phyloP scores from a whole-genome alignment of 192 early-diverging fungal genomes.

The Rhizophagus prolifer region DNA sequence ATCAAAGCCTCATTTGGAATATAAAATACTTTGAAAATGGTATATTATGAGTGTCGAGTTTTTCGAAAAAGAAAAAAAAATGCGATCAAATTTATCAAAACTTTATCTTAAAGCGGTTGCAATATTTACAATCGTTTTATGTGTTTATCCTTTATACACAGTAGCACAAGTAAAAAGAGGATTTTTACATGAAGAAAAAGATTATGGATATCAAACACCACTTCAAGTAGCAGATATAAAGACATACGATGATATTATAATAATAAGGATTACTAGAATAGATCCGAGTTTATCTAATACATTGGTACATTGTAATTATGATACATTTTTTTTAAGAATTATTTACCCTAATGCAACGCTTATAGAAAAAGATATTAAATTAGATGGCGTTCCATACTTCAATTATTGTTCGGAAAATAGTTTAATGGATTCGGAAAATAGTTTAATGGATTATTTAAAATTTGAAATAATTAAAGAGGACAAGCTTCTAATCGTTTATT shows the following conservation, averaged over 20 bases:
- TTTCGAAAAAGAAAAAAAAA: too few relatives aligned
- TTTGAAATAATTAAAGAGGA: not conserved
- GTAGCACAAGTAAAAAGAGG: too few relatives aligned
- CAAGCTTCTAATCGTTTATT: not conserved
- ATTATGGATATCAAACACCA: not conserved
- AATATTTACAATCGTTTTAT: too few relatives aligned
- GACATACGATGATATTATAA: not conserved
- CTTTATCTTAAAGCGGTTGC: too few relatives aligned
- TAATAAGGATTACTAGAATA: not conserved
- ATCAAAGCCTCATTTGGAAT: too few relatives aligned
- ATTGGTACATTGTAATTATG: not conserved
- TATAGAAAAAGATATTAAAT: not conserved
- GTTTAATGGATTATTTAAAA: not conserved
- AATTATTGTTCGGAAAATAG: not conserved
- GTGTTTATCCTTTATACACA: too few relatives aligned
- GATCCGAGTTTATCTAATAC: not conserved
- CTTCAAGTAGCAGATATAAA: not conserved
- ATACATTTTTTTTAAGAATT: not conserved
- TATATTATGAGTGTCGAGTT: too few relatives aligned
- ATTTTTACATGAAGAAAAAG: too few relatives aligned
- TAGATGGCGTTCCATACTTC: not conserved
- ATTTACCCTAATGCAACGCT: not conserved
- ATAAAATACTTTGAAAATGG: too few relatives aligned
- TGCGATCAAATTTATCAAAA: too few relatives aligned
- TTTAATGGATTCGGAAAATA: too few relatives aligned